Evolutionary conservation across 2,329 filamentous ascomycete genomes (phyloP), one percentile per base, ranked within the genome.

Genomic region (Epichloe glyceriae): DNA sequence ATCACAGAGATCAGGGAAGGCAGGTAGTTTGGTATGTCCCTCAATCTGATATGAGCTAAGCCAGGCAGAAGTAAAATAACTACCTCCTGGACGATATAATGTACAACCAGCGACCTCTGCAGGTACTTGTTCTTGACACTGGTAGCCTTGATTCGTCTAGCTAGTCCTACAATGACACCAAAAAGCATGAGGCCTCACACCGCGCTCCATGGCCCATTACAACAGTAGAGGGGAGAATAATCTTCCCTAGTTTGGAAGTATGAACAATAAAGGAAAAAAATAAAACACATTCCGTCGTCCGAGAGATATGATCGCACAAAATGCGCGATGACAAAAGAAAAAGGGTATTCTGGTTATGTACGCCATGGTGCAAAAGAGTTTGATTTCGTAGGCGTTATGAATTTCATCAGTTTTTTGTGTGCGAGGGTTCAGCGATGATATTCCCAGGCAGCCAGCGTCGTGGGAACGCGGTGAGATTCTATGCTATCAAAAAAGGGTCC

Each of bases 221-320:
- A 53, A 52, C 46, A 55, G 50, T 35, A 52, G 38, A 40, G 42
- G 48, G 49, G 45, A 20, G 50, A 11, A 22, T 20, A 41, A 35
- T 33, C 20, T 46, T 50, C 49, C 47, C 40, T 52, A 46, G 30
- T 22, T 43, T 46, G 49, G 50, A 50, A 55, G 53, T 56, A 58
- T 54, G 51, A 55, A 60, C 50, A 55, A 34, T 37, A 53, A 56
- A 53, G 52, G 50, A 49, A 48, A 53, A 34, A 42, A 35, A 7
- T 26, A 1, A 54, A 43, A 37, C 37, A 47, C 56, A 55, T 58
- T 51, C 46, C 54, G 51, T 62, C 59, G 52, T 59, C 46, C 53
- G 55, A 50, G 58, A 50, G 58, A 56, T 60, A 59, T 61, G 57
- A 52, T 53, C 54, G 55, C 58, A 44, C 44, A 45, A 47, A 45